Evolutionary conservation across 257 asterid genomes (phyloP).

Genomic region (Gynochthodes officinalis): DNA sequence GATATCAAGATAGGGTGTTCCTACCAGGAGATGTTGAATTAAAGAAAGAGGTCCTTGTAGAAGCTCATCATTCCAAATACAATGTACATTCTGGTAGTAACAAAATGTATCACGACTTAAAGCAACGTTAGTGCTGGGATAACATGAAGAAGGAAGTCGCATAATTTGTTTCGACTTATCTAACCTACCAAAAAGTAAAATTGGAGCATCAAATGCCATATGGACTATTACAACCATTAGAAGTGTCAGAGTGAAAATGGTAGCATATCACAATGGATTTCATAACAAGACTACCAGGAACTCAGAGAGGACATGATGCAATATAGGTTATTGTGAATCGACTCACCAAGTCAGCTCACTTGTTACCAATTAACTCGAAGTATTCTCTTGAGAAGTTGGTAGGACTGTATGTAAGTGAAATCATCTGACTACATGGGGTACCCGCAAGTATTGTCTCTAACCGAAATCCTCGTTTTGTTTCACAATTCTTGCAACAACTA

Average conservation of each 20-base stretch:
- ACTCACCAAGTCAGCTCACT: background rate
- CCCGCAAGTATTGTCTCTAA: background rate
- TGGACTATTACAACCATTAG: background rate
- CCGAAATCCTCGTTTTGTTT: background rate
- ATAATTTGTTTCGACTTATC: background rate
- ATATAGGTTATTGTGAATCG: background rate
- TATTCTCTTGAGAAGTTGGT: background rate
- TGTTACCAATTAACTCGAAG: background rate
- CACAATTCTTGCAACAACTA: background rate
- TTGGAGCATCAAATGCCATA: background rate
- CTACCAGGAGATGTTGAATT: no score
- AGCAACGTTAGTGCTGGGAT: background rate
- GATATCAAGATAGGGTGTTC: background rate
- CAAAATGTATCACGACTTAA: background rate
- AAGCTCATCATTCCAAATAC: background rate
- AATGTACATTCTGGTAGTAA: background rate
- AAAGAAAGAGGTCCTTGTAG: background rate
- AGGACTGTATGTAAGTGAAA: background rate
- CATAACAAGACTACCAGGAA: background rate
- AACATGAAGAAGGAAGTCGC: background rate
- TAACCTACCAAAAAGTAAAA: constrained; percentile 1
- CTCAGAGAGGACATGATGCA: background rate
- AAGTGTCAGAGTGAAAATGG: background rate
- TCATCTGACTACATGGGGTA: background rate
- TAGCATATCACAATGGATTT: background rate